Evolutionary conservation across 2,329 filamentous ascomycete genomes (phyloP).

Genomic region (Penicillium sumatraense): DNA sequence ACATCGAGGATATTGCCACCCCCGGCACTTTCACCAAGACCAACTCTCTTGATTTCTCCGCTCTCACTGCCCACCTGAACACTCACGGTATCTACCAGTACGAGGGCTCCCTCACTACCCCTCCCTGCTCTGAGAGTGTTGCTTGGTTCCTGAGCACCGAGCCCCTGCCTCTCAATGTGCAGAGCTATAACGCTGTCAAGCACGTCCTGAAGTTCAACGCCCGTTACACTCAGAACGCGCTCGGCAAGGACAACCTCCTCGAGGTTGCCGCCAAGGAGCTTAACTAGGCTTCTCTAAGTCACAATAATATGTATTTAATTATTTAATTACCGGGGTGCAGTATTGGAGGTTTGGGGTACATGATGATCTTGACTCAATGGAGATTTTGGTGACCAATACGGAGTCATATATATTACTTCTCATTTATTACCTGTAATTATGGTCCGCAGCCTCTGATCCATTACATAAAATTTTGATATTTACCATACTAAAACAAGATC

Average conservation of each 20-base stretch:
- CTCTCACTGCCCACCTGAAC: constrained; percentile 44
- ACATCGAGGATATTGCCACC: constrained; percentile 44
- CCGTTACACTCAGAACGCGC: constrained; percentile 58
- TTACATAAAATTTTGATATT: too few species aligned
- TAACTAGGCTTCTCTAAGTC: constrained; percentile 6
- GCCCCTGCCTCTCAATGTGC: constrained; percentile 53
- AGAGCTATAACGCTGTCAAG: constrained; percentile 58
- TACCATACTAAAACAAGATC: too few species aligned
- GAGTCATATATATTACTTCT: too few species aligned
- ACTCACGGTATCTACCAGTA: constrained; percentile 55
- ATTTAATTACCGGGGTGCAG: not conserved
- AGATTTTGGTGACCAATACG: not conserved
- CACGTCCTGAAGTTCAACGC: constrained; percentile 61
- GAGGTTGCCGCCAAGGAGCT: constrained; percentile 23
- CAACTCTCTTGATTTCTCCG: constrained; percentile 48
- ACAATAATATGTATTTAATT: not conserved
- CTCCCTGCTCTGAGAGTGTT: constrained; percentile 64
- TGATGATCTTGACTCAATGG: not conserved
- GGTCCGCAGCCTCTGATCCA: too few species aligned
- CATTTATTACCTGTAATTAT: too few species aligned
- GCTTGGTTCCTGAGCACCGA: constrained; percentile 47
- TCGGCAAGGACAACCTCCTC: constrained; percentile 52
- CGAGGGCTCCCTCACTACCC: constrained; percentile 64
- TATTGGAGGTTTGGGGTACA: not conserved
- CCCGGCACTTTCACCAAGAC: constrained; percentile 47